These are phyloP conservation scores for Sphagnum magellanicum DNA, from an alignment of 228 moss, liverwort and hornwort genomes.

Conservation along the genomic window DNA sequence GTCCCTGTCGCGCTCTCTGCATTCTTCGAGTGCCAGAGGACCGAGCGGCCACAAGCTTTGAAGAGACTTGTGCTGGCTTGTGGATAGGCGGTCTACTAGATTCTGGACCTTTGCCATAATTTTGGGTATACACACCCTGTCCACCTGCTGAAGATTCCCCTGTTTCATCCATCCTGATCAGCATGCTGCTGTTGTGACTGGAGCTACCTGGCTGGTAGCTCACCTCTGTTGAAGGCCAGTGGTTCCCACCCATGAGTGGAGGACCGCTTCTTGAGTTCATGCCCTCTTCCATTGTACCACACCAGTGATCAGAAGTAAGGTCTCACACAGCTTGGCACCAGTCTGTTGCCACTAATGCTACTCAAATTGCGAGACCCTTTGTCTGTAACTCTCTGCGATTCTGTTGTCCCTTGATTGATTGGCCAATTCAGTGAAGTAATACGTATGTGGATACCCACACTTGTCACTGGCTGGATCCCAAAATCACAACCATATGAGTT, in stretches of 20 bases:
- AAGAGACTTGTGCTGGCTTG: constrained; percentile 14
- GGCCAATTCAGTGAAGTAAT: too few relatives aligned
- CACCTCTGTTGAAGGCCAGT: constrained; percentile 17
- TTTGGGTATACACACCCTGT: constrained; percentile 8
- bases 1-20: constrained; percentile 9
- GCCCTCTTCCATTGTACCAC: constrained; percentile 14
- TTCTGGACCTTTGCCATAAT: constrained; percentile 16
- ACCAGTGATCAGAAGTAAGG: too few relatives aligned
- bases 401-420: too few relatives aligned
- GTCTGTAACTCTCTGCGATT: too few relatives aligned
- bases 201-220: constrained; percentile 13
- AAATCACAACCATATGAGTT: too few relatives aligned
- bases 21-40: constrained; percentile 16
- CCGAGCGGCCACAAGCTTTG: constrained; percentile 10
- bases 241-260: constrained; percentile 8
- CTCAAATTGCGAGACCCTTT: too few relatives aligned
- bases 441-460: too few relatives aligned
- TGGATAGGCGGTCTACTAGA: constrained; percentile 11
- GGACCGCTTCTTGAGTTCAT: constrained; percentile 16
- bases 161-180: constrained; percentile 17
- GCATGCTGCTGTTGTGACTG: constrained; percentile 9
- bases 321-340: too few relatives aligned
- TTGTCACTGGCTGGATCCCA: too few relatives aligned
- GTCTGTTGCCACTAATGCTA: too few relatives aligned
- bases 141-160: constrained; percentile 18